Conservation (phyloP, 331 rosid genomes). For the Pyracantha coccinea region DNA sequence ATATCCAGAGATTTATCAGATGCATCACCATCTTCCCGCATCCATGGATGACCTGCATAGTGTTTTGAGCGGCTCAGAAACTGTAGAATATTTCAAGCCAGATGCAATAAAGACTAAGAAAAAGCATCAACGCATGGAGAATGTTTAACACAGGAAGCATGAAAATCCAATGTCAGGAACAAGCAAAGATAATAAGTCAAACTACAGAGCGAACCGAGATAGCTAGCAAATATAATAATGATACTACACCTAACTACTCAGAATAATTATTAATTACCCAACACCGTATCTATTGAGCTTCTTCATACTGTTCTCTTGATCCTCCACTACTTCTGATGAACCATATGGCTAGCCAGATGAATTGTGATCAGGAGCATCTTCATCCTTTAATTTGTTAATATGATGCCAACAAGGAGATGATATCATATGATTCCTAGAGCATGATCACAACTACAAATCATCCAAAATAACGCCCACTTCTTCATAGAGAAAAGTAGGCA, state of each 20-base stretch:
- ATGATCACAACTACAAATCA: not conserved
- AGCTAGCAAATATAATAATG: not conserved
- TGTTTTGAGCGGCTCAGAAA: not conserved
- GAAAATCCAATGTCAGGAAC: not conserved
- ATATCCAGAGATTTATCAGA: slow-evolving; percentile 93
- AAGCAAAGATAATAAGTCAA: too few relatives aligned
- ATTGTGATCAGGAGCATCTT: not conserved
- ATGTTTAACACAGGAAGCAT: not conserved
- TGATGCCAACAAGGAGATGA: not conserved
- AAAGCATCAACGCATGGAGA: not conserved
- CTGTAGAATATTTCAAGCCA: not conserved
- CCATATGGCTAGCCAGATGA: not conserved
- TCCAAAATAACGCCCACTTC: not conserved
- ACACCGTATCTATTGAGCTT: not conserved
- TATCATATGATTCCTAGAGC: not conserved
- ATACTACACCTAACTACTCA: not conserved
- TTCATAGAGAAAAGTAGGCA: not conserved
- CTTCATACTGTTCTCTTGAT: not conserved
- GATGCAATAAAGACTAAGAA: not conserved
- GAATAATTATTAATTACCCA: not conserved
- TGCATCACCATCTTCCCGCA: slow-evolving; percentile 91
- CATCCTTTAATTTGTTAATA: not conserved
- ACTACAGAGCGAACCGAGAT: not conserved
- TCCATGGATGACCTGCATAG: slow-evolving; percentile 90
- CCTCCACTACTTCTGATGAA: not conserved